Evolutionary conservation across 139 green algal genomes (phyloP), one percentile per base, ranked within the genome.

Genomic region (Haematococcus sp.): DNA sequence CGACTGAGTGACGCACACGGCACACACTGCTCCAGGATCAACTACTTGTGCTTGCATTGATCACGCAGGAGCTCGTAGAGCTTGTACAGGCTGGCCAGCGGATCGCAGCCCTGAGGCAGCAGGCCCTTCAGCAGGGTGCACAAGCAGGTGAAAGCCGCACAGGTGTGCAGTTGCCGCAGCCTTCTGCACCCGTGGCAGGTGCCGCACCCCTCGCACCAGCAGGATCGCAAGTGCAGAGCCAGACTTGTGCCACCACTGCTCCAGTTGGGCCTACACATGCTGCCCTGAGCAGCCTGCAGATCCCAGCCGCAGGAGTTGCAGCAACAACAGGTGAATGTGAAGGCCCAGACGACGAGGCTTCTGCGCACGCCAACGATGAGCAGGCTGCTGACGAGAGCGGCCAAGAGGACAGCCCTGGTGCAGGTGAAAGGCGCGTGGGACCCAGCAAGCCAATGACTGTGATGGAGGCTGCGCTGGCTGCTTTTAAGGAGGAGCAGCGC

Each of bases 401-500:
- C 7, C 11, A 7, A 11, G 40, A 49, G 40, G 40, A 7, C 7
- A 49, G 40, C 40, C 40, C 40, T 19, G 40, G 40, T 49, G 40
- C 40, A 49, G 70, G 35, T 31, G 70, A 55, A 4, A 35, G 54
- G 34, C 52, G 35, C 16, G 33, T 16, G 4, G 23, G 27, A 1
- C 27, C 65, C 0, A n/a, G 17, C 19, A 70, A 70, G 56, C 34
- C 55, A 23, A 74, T 80, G 28, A 83, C 33, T 0, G 32, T 49
- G 20, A 61, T 70, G 68, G 78, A 83, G 51, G 78, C 78, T 11
- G 72, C 78, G 2, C 68, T 83, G 58, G 2, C 32, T 35, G 78
- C 78, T 4, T 83, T 79, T 59, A 68, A 70, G 32, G 52, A 79
- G 28, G 78, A 83, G 72, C 72, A 77, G 55, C 56, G 56, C 46